Percentiles rank a stretch among this genome's conserved stretches.
Evolutionary conservation across 129 eudicot species (phyloP).

Genomic region (Deinandra increscens): DNA sequence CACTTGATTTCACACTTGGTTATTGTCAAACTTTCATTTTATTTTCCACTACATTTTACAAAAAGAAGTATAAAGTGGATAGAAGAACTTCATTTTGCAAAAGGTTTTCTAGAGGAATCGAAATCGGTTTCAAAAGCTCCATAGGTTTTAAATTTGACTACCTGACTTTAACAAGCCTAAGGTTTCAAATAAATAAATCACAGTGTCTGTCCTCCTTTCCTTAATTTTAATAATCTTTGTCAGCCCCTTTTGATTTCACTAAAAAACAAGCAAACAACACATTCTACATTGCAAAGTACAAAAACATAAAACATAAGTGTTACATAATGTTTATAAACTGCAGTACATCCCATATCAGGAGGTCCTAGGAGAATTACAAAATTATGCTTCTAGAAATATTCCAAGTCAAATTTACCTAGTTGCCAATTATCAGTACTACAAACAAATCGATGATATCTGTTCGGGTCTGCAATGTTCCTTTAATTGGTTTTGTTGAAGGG

Average conservation of each 20-base stretch:
- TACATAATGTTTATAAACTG: too few species aligned
- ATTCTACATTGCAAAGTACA: too few species aligned
- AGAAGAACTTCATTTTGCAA: background rate
- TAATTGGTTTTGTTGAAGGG: background rate
- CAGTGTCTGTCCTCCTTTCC: background rate
- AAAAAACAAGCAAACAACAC: too few species aligned
- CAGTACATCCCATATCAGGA: too few species aligned
- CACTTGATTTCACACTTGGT: background rate
- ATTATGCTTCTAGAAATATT: too few species aligned
- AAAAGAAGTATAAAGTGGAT: background rate
- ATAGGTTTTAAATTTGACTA: background rate
- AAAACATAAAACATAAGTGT: too few species aligned
- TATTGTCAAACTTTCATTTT: background rate
- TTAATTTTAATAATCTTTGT: too few species aligned
- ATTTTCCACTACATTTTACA: background rate
- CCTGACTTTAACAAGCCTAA: background rate
- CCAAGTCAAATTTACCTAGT: background rate
- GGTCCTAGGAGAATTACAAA: too few species aligned
- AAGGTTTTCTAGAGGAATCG: background rate
- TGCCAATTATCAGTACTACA: background rate
- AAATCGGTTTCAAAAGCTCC: background rate
- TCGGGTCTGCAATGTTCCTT: background rate
- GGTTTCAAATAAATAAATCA: background rate
- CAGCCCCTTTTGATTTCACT: too few species aligned
- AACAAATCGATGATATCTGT: background rate